Evolutionary conservation across 176 grass and related monocot genomes (phyloP).

Genomic region (Aegilops sharonensis): DNA sequence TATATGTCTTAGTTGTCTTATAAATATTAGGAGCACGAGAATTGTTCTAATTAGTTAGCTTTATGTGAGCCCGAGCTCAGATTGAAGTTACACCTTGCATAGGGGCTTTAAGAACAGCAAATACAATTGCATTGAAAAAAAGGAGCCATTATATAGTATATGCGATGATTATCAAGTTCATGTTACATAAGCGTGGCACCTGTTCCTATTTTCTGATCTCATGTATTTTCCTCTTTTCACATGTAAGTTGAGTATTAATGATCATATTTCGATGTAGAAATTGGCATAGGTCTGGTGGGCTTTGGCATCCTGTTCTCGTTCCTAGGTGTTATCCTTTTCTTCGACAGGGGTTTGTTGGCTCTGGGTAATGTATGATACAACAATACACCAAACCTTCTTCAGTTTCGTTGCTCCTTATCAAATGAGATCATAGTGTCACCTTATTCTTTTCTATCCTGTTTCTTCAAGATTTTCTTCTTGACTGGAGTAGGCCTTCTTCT

Average conservation of each 20-base stretch:
- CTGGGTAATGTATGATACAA: slow-evolving; percentile 91
- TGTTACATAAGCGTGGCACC: slow-evolving; percentile 19
- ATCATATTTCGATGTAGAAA: slow-evolving; percentile 58
- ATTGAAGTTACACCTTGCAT: background rate
- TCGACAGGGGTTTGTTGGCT: slow-evolving; percentile 95
- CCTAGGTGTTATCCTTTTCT: slow-evolving; percentile 87
- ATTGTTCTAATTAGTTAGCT: background rate
- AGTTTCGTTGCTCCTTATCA: slow-evolving; percentile 16
- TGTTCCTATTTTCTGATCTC: background rate
- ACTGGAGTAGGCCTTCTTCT: slow-evolving; percentile 58
- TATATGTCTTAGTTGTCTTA: background rate
- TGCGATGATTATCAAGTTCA: slow-evolving; percentile 20
- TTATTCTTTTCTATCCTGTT: slow-evolving; percentile 22
- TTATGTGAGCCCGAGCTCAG: background rate
- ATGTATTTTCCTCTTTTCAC: slow-evolving; percentile 4
- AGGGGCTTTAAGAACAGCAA: slow-evolving; percentile 14
- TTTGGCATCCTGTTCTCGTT: slow-evolving; percentile 92
- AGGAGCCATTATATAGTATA: background rate
- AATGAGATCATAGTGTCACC: slow-evolving; percentile 4
- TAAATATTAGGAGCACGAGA: background rate
- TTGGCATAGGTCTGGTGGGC: slow-evolving; percentile 88
- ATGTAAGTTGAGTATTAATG: slow-evolving; percentile 21
- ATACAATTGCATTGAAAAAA: background rate
- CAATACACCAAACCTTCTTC: slow-evolving; percentile 27
- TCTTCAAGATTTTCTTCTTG: slow-evolving; percentile 59